Evolutionary conservation across 2,329 filamentous ascomycete genomes (phyloP).

Genomic region (Sphaerulina vaccinii): DNA sequence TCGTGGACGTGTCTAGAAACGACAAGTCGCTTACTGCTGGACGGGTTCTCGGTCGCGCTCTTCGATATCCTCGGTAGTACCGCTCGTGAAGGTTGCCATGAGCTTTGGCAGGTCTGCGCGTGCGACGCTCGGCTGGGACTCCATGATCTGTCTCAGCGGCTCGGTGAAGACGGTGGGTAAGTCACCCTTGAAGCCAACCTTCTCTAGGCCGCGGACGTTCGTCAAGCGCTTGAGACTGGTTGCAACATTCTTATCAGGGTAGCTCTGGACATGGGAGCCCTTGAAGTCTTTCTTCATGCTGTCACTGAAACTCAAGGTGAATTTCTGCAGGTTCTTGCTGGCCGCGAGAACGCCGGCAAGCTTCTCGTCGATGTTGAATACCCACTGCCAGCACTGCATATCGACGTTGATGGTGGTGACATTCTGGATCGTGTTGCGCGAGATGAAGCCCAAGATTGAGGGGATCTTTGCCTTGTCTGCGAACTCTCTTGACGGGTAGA

Average conservation of each 20-base stretch:
- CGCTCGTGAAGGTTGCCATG: constrained; percentile 9
- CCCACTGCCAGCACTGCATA: constrained; percentile 32
- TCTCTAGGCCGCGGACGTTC: constrained; percentile 25
- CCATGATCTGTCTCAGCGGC: constrained; percentile 25
- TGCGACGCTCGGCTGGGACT: neutral
- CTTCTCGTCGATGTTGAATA: constrained; percentile 24
- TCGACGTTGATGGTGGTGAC: constrained; percentile 27
- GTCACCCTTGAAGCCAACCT: constrained; percentile 29
- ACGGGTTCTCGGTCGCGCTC: constrained; percentile 6
- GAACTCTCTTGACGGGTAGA: constrained; percentile 21
- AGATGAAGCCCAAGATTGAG: constrained; percentile 28
- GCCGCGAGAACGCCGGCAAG: constrained; percentile 20
- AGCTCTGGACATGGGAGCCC: constrained; percentile 11
- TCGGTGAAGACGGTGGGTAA: constrained; percentile 27
- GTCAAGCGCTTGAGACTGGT: constrained; percentile 22
- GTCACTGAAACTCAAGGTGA: constrained; percentile 29
- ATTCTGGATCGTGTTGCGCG: constrained; percentile 21
- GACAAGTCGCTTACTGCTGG: neutral
- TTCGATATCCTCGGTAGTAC: constrained; percentile 16
- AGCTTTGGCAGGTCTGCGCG: constrained; percentile 16
- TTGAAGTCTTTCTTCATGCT: constrained; percentile 22
- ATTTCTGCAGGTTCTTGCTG: constrained; percentile 17
- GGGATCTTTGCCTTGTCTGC: constrained; percentile 13
- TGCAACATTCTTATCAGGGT: constrained; percentile 31
- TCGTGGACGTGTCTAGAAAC: too few relatives aligned